Conservation (phyloP, 2,329 filamentous ascomycete species). For the Penicillium sp. region DNA sequence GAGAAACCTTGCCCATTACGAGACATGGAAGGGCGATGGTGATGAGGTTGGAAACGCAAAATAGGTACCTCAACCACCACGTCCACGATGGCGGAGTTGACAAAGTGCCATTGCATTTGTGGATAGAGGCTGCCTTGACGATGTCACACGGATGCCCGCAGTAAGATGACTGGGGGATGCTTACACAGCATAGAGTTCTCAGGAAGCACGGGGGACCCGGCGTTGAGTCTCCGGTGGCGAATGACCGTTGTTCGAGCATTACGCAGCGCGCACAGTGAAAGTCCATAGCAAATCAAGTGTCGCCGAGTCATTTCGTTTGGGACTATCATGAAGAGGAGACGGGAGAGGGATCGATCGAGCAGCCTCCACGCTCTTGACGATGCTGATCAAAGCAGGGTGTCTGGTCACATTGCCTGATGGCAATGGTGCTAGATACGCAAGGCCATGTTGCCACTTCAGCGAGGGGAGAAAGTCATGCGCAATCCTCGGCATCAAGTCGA, state of each 20-base stretch:
- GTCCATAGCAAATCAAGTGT: neutral
- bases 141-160: conserved; percentile 6
- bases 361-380: no score
- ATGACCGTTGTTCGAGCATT: neutral
- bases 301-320: no score
- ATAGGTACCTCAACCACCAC: no score
- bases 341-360: no score
- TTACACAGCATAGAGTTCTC: conserved; percentile 9
- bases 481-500: no score
- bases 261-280: neutral
- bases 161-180: conserved; percentile 3
- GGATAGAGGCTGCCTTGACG: neutral
- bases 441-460: no score
- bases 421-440: no score
- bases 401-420: no score
- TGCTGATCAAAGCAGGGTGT: no score
- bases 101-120: neutral
- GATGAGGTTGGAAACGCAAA: no score
- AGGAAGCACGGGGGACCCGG: conserved; percentile 2
- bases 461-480: no score
- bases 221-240: conserved; percentile 3
- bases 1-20: conserved; percentile 3
- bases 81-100: neutral
- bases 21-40: neutral
- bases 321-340: no score